A percentile compares a stretch with the other conserved stretches of the same genome.
Conservation (phyloP, 257 asterid genomes). For the Linaria vulgaris region DNA sequence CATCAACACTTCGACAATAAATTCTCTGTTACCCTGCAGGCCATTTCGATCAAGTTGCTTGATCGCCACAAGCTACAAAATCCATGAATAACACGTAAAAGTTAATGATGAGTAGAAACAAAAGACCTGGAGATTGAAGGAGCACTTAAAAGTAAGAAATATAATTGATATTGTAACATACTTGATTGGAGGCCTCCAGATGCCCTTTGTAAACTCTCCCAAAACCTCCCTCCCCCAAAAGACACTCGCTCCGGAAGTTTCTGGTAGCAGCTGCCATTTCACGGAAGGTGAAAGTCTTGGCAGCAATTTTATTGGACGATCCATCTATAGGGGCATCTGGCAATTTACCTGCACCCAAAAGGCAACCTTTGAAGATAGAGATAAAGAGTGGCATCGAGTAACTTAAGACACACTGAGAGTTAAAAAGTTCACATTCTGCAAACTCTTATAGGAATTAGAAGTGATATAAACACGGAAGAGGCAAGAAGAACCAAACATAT, state of each 20-base stretch:
- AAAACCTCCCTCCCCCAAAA: slow-evolving; percentile 93
- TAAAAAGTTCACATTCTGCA: not conserved
- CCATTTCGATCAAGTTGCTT: slow-evolving; percentile 96
- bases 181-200: slow-evolving; percentile 65
- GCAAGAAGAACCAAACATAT: not conserved
- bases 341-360: slow-evolving; percentile 44
- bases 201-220: slow-evolving; percentile 92
- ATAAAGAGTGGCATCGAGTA: slow-evolving; percentile 14
- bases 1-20: slow-evolving; percentile 91
- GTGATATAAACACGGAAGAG: too few relatives aligned
- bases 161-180: slow-evolving; percentile 21
- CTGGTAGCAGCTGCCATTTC: slow-evolving; percentile 82
- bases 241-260: slow-evolving; percentile 65
- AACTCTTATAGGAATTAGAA: not conserved
- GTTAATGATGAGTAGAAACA: not conserved
- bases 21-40: slow-evolving; percentile 85
- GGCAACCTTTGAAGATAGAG: slow-evolving; percentile 11
- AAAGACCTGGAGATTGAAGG: not conserved
- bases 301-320: slow-evolving; percentile 61
- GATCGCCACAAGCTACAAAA: slow-evolving; percentile 71
- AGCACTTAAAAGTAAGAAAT: not conserved
- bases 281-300: slow-evolving; percentile 73
- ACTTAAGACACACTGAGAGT: not conserved
- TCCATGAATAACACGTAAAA: not conserved
- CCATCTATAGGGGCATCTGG: slow-evolving; percentile 49